Base-by-base conservation (phyloP, 345 rosid species). In the Populus tremula region DNA sequence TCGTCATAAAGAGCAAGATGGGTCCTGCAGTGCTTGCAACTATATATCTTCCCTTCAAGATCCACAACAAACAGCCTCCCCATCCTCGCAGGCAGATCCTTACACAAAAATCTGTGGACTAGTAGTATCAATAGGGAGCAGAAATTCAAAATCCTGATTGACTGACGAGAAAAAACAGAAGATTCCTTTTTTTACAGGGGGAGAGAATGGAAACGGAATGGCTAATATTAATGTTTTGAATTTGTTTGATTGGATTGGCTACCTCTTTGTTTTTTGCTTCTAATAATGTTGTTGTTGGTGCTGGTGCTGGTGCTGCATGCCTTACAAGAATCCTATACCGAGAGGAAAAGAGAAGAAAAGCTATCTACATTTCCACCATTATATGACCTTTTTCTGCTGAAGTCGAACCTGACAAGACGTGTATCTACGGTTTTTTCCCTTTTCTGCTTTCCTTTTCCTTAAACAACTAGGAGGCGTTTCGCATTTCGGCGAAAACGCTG, bases 21-120 rank as follows among this genome's bases (percentile, higher is more conserved):
- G 81, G 97, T 92, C 84, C 83, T 87, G 84, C 99, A 96, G 91
- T 96, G 93, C 82, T 91, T 91, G 87, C 99, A 96, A 80, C 89
- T 90, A 76, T 96, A 96, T 89, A 89, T 84, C 91, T 83, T 92
- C 79, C 99, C 97, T 86, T 96, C 97, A 8, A 96, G 97, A 82
- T 74, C 82, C 86, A 91, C 97, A 81, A 88, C 85, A 85, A 92
- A 96, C 79, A 96, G 53, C 88, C 96, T 92, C 85, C 99, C 99
- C 99, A 96, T 96, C 62, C 78, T 79, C 81, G 31, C 75, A 79
- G 61, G 54, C 49, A 65, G 62, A 71, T 71, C 63, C 50, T 45
- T 9, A 1, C 20, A 61, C 70, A 47, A 54, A 73, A 78, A 25
- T 14, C 50, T 43, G 20, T 8, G 25, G 14, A 56, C 56, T 38